Evolutionary conservation across 352 stramenopile species (phyloP).

Genomic region (Pythium guiyangense): DNA sequence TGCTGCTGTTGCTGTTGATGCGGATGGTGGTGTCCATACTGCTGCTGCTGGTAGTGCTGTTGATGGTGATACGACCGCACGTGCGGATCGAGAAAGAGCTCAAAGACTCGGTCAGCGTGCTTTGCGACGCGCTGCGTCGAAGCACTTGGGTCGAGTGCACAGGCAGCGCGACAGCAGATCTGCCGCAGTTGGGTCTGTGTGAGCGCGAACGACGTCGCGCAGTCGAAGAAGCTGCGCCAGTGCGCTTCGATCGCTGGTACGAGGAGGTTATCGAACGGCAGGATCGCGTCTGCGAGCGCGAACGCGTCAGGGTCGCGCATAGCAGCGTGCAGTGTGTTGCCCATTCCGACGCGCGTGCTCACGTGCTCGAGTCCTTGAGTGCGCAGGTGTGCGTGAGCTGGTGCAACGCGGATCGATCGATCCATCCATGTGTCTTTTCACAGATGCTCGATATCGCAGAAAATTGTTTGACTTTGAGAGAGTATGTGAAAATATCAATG

Average conservation of each 20-base stretch:
- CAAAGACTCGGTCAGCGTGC: constrained; percentile 52
- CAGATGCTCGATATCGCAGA: too few relatives aligned
- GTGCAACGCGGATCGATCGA: neutral
- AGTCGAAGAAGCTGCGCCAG: constrained; percentile 84
- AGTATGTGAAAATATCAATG: too few relatives aligned
- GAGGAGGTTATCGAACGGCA: constrained; percentile 72
- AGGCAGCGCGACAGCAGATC: constrained; percentile 54
- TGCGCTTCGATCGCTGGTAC: constrained; percentile 74
- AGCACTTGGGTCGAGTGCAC: constrained; percentile 28
- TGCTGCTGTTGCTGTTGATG: neutral
- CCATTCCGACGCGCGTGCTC: constrained; percentile 21
- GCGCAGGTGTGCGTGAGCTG: neutral
- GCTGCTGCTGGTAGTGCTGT: constrained; percentile 12
- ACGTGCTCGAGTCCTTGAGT: too few relatives aligned
- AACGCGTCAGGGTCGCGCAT: constrained; percentile 38
- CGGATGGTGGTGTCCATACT: neutral
- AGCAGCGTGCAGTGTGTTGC: constrained; percentile 51
- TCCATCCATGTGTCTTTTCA: too few relatives aligned
- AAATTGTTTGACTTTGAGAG: too few relatives aligned
- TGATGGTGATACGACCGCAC: constrained; percentile 12
- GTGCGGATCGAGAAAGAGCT: constrained; percentile 48
- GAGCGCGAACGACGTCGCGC: constrained; percentile 65
- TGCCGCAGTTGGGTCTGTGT: constrained; percentile 48
- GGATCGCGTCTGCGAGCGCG: constrained; percentile 48
- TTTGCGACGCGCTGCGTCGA: constrained; percentile 34